Evolutionary conservation across 495 filamentous ascomycete genomes (phyloP), one percentile per base, ranked within the genome.

Genomic region (Podospora bellae-mahoneyi): DNA sequence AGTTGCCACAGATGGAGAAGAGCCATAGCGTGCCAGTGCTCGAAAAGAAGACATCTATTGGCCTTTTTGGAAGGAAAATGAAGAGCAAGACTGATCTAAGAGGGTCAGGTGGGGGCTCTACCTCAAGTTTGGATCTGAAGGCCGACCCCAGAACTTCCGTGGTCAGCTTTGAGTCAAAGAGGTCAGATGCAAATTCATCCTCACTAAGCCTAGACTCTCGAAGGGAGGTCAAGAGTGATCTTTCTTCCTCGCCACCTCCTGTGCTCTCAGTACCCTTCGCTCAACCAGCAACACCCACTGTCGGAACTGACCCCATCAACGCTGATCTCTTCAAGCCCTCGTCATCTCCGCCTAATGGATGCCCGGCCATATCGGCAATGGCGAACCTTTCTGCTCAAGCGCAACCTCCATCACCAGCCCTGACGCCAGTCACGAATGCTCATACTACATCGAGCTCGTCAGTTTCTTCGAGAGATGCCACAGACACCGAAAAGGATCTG

Each of bases 381-480:
- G 88, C 88, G 67, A 87, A 86, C 16, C 84, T 93, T 16, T 86
- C 89, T n/a, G 86, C 74, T 20, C 84, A 85, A 15, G 87, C 89
- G 0, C 84, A 84, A 19, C 80, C 86, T 4, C 63, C 77, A 55
- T 87, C 89, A 2, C 87, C 86, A 1, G 73, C 79, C 2, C 79
- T 80, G 9, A 82, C 83, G 1, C 82, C 86, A 0, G 75, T 73
- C 6, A 80, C 79, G 30, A 85, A 85, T 48, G 82, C 85, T 3
- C 76, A 77, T 60, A 68, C 75, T 39, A 71, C 77, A 5, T 78
- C 76, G 20, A 77, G 79, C 67, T 68, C 82, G n/a, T 85, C 83
- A 18, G 73, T 57, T 4, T 68, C 82, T 13, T 78, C 74, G 15
- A 68, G 62, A 20, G 77, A 79, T 56, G 71, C 69, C 9, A 75